Conservation (phyloP, 1,284 basidiomycete species). For the Ganoderma multipileum region DNA sequence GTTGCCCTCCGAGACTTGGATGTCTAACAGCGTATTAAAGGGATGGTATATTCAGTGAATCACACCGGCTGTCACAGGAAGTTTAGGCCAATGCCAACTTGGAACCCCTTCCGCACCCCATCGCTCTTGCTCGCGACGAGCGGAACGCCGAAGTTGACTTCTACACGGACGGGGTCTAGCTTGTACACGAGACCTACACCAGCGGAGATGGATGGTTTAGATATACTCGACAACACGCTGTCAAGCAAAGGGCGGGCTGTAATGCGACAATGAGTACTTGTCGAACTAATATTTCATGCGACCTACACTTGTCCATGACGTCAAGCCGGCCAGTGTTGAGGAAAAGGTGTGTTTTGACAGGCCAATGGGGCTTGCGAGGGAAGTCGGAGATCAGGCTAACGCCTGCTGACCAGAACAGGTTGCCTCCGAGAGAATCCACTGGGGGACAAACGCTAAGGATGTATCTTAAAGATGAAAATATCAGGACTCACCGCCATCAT, state of each 20-base stretch:
- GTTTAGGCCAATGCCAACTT: conserved; percentile 92
- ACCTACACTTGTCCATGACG: conserved; percentile 63
- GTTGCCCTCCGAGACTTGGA: neutral
- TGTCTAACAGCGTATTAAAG: conserved; percentile 7
- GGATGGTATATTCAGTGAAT: conserved; percentile 26
- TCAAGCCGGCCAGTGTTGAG: conserved; percentile 89
- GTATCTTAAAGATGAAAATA: neutral
- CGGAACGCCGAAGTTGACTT: conserved; percentile 93
- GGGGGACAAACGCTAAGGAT: neutral
- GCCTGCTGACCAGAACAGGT: conserved; percentile 87
- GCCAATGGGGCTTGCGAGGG: conserved; percentile 85
- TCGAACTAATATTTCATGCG: conserved; percentile 12
- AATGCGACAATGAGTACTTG: conserved; percentile 14
- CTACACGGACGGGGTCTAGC: conserved; percentile 85
- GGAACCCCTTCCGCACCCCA: conserved; percentile 81
- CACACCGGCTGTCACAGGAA: conserved; percentile 59
- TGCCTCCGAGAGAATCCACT: conserved; percentile 89
- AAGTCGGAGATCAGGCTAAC: conserved; percentile 83
- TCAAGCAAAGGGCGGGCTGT: conserved; percentile 49
- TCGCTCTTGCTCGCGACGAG: conserved; percentile 83
- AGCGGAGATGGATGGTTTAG: conserved; percentile 74
- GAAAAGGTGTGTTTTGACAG: conserved; percentile 87
- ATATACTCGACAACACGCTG: conserved; percentile 46
- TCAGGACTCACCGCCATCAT: conserved; percentile 69
- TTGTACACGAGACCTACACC: conserved; percentile 93